These are phyloP conservation scores for Cephaloascus albidus DNA, from an alignment of 805 yeast species.

Conservation along the genomic window DNA sequence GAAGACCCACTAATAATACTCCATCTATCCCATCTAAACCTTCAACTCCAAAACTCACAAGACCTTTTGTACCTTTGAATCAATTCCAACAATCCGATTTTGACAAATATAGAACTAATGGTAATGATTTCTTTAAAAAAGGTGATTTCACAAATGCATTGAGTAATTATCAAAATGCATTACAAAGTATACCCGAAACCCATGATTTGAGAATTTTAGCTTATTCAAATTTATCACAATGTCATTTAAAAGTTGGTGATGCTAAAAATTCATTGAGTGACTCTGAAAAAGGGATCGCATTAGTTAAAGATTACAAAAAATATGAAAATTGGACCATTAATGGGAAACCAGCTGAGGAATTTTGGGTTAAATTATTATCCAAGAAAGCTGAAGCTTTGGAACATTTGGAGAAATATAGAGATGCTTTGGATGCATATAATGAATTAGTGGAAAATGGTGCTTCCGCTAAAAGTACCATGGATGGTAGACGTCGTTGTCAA, in stretches of 20 bases:
- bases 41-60: neutral
- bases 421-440: conserved; percentile 55
- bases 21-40: conserved; percentile 1
- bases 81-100: conserved; percentile 32
- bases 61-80: conserved; percentile 14
- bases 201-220: conserved; percentile 65
- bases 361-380: conserved; percentile 64
- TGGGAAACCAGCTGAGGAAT: conserved; percentile 49
- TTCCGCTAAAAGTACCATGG: conserved; percentile 55
- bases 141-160: conserved; percentile 77
- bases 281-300: conserved; percentile 36
- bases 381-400: conserved; percentile 83
- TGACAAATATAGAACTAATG: conserved; percentile 43
- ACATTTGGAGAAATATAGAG: conserved; percentile 58
- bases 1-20: conserved; percentile 6
- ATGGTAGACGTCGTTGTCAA: conserved; percentile 74
- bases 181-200: conserved; percentile 43
- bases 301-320: conserved; percentile 4
- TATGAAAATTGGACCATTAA: neutral
- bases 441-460: conserved; percentile 60
- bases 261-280: conserved; percentile 39
- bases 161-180: conserved; percentile 45
- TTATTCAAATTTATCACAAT: conserved; percentile 66
- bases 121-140: conserved; percentile 54
- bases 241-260: conserved; percentile 62